Conservation (phyloP, 2,329 filamentous ascomycete genomes). For the Monilinia vaccinii-corymbosi region DNA sequence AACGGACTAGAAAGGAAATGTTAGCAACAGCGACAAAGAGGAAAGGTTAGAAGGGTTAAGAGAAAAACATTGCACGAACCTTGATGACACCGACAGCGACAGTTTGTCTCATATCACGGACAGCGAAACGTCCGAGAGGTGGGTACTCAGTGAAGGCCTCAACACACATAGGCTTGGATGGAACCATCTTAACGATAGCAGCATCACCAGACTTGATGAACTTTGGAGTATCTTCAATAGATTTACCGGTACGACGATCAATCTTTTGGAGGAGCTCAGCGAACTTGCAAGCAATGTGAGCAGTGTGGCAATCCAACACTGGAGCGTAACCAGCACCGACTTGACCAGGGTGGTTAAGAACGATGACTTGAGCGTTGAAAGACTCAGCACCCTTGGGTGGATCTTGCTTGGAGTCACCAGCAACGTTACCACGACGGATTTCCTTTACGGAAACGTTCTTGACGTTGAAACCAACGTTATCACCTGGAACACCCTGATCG, state of each 20-base stretch:
- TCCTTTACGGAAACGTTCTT: conserved; percentile 99
- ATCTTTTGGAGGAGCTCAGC: conserved; percentile 99
- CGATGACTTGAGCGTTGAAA: conserved; percentile 99
- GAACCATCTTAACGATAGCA: conserved; percentile 99
- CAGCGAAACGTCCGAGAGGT: conserved; percentile 98
- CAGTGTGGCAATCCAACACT: conserved; percentile 99
- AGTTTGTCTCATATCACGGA: conserved; percentile 34
- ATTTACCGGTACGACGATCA: conserved; percentile 99
- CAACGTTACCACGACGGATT: conserved; percentile 99
- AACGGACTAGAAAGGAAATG: neutral
- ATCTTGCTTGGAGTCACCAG: conserved; percentile 99
- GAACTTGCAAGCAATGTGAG: conserved; percentile 99
- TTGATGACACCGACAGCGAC: neutral
- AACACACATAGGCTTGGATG: conserved; percentile 99
- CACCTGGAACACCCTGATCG: conserved; percentile 85
- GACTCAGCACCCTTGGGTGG: conserved; percentile 79
- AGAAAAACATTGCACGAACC: conserved; percentile 31
- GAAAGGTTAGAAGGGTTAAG: too few relatives aligned
- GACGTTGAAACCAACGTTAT: conserved; percentile 99
- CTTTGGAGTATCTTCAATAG: conserved; percentile 84
- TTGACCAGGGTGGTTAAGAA: conserved; percentile 99
- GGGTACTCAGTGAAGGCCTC: conserved; percentile 99
- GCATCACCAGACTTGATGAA: conserved; percentile 99
- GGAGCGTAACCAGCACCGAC: conserved; percentile 98
- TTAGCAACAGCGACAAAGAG: conserved; percentile 30